phyloP scores from a whole-genome alignment of 2,329 filamentous ascomycete species.

The Pseudopithomyces maydicus region DNA sequence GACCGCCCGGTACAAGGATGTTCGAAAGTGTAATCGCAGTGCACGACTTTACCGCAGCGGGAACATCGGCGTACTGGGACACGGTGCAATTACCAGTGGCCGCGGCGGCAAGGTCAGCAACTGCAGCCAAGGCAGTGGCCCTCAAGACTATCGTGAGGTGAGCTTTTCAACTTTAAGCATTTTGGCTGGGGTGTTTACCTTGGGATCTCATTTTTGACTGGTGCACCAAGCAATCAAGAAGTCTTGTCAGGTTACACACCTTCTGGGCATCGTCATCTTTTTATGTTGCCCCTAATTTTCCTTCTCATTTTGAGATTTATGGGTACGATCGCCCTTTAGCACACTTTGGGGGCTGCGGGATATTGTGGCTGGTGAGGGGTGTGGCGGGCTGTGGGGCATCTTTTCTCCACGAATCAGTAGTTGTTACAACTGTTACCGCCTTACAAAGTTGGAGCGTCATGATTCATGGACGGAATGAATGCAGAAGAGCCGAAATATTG shows the following conservation, averaged over 20 bases:
- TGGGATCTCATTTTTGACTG: constrained; percentile 1
- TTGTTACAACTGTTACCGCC: not conserved
- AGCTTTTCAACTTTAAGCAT: not conserved
- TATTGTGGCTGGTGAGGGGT: constrained; percentile 2
- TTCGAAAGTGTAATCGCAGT: constrained; percentile 4
- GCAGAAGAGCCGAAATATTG: too few relatives aligned
- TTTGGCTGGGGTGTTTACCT: not conserved
- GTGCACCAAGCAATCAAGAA: not conserved
- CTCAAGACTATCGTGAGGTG: not conserved
- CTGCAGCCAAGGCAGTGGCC: not conserved
- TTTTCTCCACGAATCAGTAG: constrained; percentile 2
- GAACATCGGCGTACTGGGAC: not conserved
- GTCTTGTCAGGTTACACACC: not conserved
- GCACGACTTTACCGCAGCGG: not conserved
- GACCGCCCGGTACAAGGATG: constrained; percentile 2
- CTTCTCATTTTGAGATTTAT: not conserved
- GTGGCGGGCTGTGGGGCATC: not conserved
- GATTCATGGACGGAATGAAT: not conserved
- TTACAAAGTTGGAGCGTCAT: not conserved
- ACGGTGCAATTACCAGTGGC: constrained; percentile 3
- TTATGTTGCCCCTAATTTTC: not conserved
- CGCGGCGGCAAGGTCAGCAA: constrained; percentile 32
- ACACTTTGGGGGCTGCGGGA: not conserved
- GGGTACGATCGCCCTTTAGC: constrained; percentile 4
- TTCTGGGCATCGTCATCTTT: not conserved